Evolutionary conservation across 208 protist genomes (phyloP).

Genomic region (Leishmania lainsoni): DNA sequence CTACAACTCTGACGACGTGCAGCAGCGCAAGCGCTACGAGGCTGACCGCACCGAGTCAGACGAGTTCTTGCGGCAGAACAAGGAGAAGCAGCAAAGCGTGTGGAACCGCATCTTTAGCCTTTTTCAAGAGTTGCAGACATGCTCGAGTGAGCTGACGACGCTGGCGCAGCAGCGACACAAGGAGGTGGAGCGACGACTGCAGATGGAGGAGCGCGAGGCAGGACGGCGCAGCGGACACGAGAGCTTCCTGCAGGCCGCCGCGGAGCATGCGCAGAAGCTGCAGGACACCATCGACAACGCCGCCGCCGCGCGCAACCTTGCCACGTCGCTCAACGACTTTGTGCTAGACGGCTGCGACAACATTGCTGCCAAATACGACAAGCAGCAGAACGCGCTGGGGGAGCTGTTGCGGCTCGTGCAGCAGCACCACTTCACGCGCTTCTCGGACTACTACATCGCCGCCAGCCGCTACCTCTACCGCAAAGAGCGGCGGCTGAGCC

Average conservation of each 20-base stretch:
- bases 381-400: conserved; percentile 78
- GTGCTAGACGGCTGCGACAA: conserved; percentile 88
- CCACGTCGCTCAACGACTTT: conserved; percentile 86
- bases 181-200: conserved; percentile 77
- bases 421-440: conserved; percentile 86
- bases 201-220: conserved; percentile 87
- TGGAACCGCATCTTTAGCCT: conserved; percentile 87
- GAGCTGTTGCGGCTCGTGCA: conserved; percentile 84
- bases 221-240: conserved; percentile 81
- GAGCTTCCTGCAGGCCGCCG: conserved; percentile 72
- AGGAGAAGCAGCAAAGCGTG: conserved; percentile 89
- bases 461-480: conserved; percentile 85
- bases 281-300: conserved; percentile 88
- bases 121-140: conserved; percentile 76
- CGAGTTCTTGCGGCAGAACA: conserved; percentile 85
- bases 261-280: conserved; percentile 72
- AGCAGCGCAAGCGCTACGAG: conserved; percentile 87
- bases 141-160: conserved; percentile 63
- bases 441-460: conserved; percentile 90
- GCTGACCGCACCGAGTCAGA: conserved; percentile 72
- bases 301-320: conserved; percentile 67
- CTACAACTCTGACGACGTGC: conserved; percentile 81
- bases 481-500: conserved; percentile 70
- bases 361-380: conserved; percentile 87
- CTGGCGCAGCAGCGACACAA: conserved; percentile 66